These are phyloP conservation scores for Geotrichum ghanense DNA, from an alignment of 805 yeast species.

Conservation along the genomic window DNA sequence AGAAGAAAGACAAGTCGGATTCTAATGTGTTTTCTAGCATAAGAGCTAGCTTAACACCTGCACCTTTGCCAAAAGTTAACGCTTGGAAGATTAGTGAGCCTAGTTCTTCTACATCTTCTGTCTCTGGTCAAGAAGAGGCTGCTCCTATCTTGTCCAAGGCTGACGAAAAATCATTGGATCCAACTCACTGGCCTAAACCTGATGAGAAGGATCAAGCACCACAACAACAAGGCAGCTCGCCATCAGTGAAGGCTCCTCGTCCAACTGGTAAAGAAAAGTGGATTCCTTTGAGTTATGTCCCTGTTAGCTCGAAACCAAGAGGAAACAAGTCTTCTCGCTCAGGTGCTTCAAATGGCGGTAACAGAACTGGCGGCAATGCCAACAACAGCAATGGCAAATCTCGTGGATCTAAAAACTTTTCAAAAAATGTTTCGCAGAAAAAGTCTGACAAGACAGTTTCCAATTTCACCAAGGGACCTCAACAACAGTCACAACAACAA, in stretches of 20 bases:
- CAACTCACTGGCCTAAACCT: conserved; percentile 17
- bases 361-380: conserved; percentile 7
- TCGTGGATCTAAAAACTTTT: background rate
- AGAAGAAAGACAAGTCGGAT: too few species aligned
- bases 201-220: conserved; percentile 16
- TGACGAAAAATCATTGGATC: conserved; percentile 9
- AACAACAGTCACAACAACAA: too few species aligned
- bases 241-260: conserved; percentile 13
- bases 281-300: conserved; percentile 57
- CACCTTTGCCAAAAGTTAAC: conserved; percentile 50
- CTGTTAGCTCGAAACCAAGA: conserved; percentile 31
- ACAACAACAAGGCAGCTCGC: too few species aligned
- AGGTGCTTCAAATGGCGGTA: background rate
- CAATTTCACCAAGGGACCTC: too few species aligned
- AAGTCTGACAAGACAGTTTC: too few species aligned
- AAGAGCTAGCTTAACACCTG: conserved; percentile 40
- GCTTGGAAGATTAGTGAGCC: conserved; percentile 41
- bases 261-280: conserved; percentile 50
- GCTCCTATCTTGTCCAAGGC: conserved; percentile 1
- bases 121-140: conserved; percentile 7
- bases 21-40: too few species aligned
- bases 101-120: conserved; percentile 1
- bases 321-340: background rate
- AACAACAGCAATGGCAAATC: background rate
- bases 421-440: background rate